phyloP scores from a whole-genome alignment of 225 moss, liverwort and hornwort species.

The Ulota crispa region DNA sequence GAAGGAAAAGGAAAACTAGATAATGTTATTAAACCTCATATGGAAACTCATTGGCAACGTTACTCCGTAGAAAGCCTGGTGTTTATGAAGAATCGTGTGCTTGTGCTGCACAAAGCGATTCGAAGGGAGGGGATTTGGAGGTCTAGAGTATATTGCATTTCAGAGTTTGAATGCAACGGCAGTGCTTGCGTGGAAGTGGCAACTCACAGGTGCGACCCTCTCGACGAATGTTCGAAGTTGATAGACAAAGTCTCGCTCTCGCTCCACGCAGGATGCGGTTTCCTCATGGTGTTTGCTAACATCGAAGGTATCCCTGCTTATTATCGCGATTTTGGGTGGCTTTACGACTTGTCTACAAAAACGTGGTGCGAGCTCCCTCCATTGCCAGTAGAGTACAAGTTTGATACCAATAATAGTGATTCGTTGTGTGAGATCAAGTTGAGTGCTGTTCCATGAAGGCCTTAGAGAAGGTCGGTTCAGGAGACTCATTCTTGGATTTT shows the following conservation, averaged over 20 bases:
- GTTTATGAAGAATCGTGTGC: no score
- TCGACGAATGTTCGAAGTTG: background rate
- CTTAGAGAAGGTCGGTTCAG: background rate
- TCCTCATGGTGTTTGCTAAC: slow-evolving; percentile 3
- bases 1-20: no score
- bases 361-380: background rate
- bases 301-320: background rate
- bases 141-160: background rate
- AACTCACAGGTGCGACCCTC: background rate
- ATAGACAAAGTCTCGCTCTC: background rate
- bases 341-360: background rate
- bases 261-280: background rate
- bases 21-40: no score
- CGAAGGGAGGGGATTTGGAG: background rate
- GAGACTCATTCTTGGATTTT: background rate
- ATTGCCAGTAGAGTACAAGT: background rate
- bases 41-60: no score
- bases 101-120: no score
- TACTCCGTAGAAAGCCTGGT: no score
- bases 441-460: slow-evolving; percentile 1
- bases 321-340: background rate
- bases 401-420: background rate
- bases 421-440: background rate
- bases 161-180: background rate
- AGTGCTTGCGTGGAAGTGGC: background rate